Conservation (phyloP, 2,329 filamentous ascomycete genomes). For the Sporothrix pallida region DNA sequence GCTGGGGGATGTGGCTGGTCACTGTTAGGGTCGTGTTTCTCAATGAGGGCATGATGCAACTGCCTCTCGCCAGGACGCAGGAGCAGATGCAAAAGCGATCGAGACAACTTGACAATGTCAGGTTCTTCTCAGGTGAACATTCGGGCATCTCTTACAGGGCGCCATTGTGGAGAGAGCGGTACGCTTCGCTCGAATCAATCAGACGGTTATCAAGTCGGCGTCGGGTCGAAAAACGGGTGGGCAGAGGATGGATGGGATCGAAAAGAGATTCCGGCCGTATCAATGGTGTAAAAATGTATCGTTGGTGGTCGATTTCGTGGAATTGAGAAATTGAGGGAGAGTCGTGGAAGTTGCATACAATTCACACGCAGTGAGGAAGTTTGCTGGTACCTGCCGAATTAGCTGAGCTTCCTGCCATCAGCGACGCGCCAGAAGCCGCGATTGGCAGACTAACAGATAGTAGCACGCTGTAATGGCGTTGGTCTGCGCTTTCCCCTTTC, state of each 20-base stretch:
- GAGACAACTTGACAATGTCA: background rate
- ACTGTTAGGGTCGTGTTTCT: background rate
- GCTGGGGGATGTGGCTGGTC: constrained; percentile 19
- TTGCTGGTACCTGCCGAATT: constrained; percentile 4
- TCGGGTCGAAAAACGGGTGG: background rate
- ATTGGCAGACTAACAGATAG: background rate
- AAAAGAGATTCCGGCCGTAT: background rate
- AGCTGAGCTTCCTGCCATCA: constrained; percentile 22
- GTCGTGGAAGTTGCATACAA: background rate
- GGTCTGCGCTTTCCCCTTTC: background rate
- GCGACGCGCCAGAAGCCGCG: constrained; percentile 13
- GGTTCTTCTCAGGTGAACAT: background rate
- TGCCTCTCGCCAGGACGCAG: too few relatives aligned
- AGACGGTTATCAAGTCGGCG: background rate
- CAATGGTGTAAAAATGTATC: background rate
- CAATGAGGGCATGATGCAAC: too few relatives aligned
- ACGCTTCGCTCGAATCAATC: constrained; percentile 21
- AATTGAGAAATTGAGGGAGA: background rate
- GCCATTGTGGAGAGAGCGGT: constrained; percentile 33
- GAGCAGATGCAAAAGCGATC: background rate
- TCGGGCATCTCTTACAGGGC: constrained; percentile 35
- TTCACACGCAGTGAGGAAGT: constrained; percentile 15
- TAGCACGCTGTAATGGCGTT: background rate
- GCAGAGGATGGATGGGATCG: background rate
- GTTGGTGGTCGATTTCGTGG: background rate